Evolutionary conservation across 2,329 filamentous ascomycete genomes (phyloP), one percentile per base, ranked within the genome.

Genomic region (Arthrobotrys pseudoclavata): DNA sequence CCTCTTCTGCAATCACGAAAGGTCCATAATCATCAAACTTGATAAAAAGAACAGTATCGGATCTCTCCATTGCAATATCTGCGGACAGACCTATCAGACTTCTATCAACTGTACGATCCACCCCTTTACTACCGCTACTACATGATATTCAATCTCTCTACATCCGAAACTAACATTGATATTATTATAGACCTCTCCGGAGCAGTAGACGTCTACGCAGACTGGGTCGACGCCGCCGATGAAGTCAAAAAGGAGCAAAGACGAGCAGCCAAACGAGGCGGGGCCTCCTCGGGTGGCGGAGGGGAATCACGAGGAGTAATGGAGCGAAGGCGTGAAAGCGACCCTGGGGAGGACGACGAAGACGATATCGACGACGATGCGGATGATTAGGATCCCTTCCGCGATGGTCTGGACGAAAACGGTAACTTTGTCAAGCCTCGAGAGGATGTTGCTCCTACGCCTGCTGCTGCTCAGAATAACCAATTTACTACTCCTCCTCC

Each of bases 1-100:
- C 83, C 90, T 99, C 53, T 99, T 99, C 86, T 99, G 96, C 87
- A 98, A 97, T 84, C 94, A 98, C 85, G 96, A 98, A 83, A 96
- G 93, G 80, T 93, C 94, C 0, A 92, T 99, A 64, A 88, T 89
- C 29, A 92, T 97, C 80, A 96, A 96, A 84, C 88, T 99, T 62
- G 94, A 99, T 83, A 97, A 97, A 87, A 98, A 98, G 84, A 87
- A 90, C 29, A 93, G 93, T 63, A 88, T 97, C 42, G 96, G 95
- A 55, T 89, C 92, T 78, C 87, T 99, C 26, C 89, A 91, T 76
- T 99, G 96, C 86, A 97, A 95, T 83, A 89, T 97, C 66, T 99
- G 96, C 84, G 94, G 93, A 1, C 95, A 98, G 85, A 91, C 90
- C 76, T 99, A 97, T 83, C 94, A 98, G 84, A 96, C 93, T 74